phyloP scores from a whole-genome alignment of 768 basidiomycete genomes.

The Podaxis sp. region DNA sequence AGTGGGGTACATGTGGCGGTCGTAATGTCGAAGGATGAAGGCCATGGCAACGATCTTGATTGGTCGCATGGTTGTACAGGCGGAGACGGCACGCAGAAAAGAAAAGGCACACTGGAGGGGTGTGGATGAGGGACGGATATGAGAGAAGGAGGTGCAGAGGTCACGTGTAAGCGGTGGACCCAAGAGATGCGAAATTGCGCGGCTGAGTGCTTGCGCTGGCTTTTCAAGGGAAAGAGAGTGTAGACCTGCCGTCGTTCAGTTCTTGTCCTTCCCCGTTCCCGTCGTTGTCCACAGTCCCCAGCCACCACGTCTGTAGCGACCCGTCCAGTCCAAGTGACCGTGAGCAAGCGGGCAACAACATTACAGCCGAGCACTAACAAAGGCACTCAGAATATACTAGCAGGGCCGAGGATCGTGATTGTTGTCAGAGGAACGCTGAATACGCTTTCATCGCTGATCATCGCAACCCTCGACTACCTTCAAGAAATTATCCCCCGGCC shows the following conservation, averaged over 20 bases:
- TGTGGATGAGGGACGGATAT: neutral
- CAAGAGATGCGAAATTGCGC: constrained; percentile 1
- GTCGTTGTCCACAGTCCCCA: neutral
- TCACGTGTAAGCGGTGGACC: neutral
- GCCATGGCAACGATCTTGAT: neutral
- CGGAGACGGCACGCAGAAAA: neutral
- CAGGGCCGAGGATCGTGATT: neutral
- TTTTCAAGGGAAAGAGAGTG: neutral
- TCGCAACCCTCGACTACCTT: neutral
- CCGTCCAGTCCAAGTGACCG: neutral
- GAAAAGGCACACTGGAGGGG: neutral
- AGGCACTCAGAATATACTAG: neutral
- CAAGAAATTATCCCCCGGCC: neutral
- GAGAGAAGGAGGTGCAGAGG: neutral
- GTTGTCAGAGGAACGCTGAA: constrained; percentile 8
- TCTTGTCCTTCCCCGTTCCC: neutral
- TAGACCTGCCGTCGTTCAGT: neutral
- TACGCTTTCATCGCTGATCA: constrained; percentile 1
- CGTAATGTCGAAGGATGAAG: too few relatives aligned
- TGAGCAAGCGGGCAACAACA: neutral
- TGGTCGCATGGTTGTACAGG: neutral
- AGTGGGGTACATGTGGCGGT: too few relatives aligned
- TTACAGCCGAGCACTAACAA: neutral
- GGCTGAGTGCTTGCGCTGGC: neutral
- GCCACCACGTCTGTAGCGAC: too few relatives aligned